Base-by-base conservation (phyloP, 179 eudicot genomes). In the Sideroxylon spinosum region DNA sequence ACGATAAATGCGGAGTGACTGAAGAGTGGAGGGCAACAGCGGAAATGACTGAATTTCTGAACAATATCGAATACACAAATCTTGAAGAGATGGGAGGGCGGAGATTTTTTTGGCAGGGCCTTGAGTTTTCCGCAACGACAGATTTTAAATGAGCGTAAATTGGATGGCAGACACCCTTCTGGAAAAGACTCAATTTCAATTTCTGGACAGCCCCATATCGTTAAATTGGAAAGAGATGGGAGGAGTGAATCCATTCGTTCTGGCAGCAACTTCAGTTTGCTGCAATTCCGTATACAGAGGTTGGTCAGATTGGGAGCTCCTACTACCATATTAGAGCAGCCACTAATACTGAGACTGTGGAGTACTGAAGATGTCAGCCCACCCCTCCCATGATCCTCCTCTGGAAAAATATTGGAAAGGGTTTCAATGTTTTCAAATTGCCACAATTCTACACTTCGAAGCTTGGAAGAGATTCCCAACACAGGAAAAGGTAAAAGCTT, bases 221-320 rank as follows among this genome's bases (percentile, higher is more conserved):
- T 5, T 2, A 7, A 4, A 4, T 20, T 9, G 1, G 13, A 23
- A 60, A 20, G 26, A 19, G 59, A 16, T 12, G 5, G 19, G 19
- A 55, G 59, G 48, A 65, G n/a, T 49, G 16, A 16, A n/a, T 26
- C 37, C 82, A 80, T 55, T 22, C 29, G 46, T 12, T 61, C n/a
- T 16, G 79, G 86, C 8, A 84, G 78, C 12, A 20, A 78, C 74
- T 74, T 74, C 22, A 73, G 81, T 32, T 11, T 26, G 29, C 10
- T 11, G 67, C 82, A 76, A 0, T 0, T 0, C 0, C 0, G 0
- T 25, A 83, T 62, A 0, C 3, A 0, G n/a, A 83, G 55, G 20
- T 6, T 7, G 12, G 8, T 10, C 14, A 80, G 76, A 0, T 62
- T 11, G 29, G 63, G 61, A 52, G 76, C 50, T 13, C 71, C 9